These are phyloP conservation scores for Colletotrichum gigasporum DNA, from an alignment of 2,329 filamentous ascomycete genomes.

Conservation along the genomic window DNA sequence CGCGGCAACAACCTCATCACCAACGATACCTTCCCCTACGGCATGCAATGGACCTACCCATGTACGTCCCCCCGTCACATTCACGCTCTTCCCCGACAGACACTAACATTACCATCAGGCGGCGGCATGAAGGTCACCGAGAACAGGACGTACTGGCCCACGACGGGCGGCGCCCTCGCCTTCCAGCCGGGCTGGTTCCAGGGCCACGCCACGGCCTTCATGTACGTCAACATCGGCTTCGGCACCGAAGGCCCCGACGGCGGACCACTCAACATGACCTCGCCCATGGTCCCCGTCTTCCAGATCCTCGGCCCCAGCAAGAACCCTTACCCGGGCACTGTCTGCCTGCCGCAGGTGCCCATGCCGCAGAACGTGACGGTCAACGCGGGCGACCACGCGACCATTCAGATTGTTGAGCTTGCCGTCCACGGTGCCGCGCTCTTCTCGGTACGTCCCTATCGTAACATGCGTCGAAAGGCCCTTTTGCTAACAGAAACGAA, in stretches of 20 bases:
- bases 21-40: constrained; percentile 82
- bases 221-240: constrained; percentile 93
- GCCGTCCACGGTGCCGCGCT: constrained; percentile 86
- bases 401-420: constrained; percentile 86
- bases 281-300: constrained; percentile 82
- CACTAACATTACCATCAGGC: constrained; percentile 60
- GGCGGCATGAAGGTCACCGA: constrained; percentile 80
- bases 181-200: constrained; percentile 97
- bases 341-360: constrained; percentile 91
- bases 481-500: constrained; percentile 3
- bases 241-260: constrained; percentile 71
- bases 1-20: constrained; percentile 86
- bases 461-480: too few species aligned
- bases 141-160: constrained; percentile 94
- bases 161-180: constrained; percentile 84
- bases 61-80: constrained; percentile 66
- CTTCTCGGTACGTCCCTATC: constrained; percentile 72
- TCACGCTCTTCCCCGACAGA: background rate
- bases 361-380: constrained; percentile 77
- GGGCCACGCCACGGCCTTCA: constrained; percentile 81
- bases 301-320: constrained; percentile 85
- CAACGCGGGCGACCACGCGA: constrained; percentile 85
- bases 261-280: constrained; percentile 87
- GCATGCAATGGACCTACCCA: constrained; percentile 96
- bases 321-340: constrained; percentile 84